These are phyloP conservation scores for Tulasnella sp. DNA, from an alignment of 768 basidiomycete species.

Conservation along the genomic window DNA sequence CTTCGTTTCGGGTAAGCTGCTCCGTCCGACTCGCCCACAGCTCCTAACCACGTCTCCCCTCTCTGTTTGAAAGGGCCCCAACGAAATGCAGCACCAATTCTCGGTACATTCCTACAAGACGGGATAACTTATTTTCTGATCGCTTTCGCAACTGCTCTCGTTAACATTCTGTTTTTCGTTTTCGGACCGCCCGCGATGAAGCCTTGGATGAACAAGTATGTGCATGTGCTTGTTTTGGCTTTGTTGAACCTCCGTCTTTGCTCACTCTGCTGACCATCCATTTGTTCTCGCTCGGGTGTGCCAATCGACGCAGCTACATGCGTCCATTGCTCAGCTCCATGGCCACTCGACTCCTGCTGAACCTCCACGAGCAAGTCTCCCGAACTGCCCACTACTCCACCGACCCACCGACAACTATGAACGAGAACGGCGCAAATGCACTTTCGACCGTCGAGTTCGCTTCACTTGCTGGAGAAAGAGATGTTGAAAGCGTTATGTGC, in stretches of 20 bases:
- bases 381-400: neutral
- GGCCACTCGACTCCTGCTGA: neutral
- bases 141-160: neutral
- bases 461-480: neutral
- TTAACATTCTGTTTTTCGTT: neutral
- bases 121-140: neutral
- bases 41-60: neutral
- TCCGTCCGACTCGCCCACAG: neutral
- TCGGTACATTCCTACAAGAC: neutral
- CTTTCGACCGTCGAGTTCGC: neutral
- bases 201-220: neutral
- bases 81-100: neutral
- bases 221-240: no score
- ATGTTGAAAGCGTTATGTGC: neutral
- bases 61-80: neutral
- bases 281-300: neutral
- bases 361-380: neutral
- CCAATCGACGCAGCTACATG: neutral
- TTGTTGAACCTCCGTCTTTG: neutral
- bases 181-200: neutral
- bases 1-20: neutral
- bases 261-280: neutral
- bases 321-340: neutral
- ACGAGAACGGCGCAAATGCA: neutral
- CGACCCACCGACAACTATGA: neutral